Evolutionary conservation across 2,329 filamentous ascomycete species (phyloP), one percentile per base, ranked within the genome.

Genomic region (Botrytis galanthina): DNA sequence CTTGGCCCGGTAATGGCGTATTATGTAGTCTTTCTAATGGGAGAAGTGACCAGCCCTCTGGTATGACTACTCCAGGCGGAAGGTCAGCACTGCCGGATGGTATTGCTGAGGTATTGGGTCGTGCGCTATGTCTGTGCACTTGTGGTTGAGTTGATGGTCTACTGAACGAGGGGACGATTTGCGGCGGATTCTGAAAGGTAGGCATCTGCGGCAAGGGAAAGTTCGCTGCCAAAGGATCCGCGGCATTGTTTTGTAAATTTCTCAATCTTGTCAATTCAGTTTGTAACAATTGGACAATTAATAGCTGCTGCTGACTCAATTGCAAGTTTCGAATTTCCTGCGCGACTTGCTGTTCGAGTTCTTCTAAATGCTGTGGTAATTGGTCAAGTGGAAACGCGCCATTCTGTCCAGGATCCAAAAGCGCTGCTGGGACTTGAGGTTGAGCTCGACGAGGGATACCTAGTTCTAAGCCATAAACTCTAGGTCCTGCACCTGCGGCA

Each of bases 271-370:
- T 84, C 68, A 96, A 81, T 80, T 96, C 93, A 32, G 84, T 83
- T 74, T 92, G 87, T 74, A 96, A 84, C 26, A 89, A 83, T 70
- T 91, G 87, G n/a, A 94, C 84, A n/a, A 88, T 83, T 66, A 89
- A 87, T 7, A 95, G 80, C 80, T 96, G 92, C 48, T 91, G 87
- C 69, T 92, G 88, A 26, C 89, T 88, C 48, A 87, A 79, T 63
- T 90, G 88, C 29, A 95, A 83, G 60, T 83, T 84, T 64, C 88
- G 85, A 48, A 93, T 86, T 79, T 95, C 92, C 72, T 89, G 87
- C 77, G 90, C 85, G 37, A 96, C 85, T 71, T 92, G 88, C 72
- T 90, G 87, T 76, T 94, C 91, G 22, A 93, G 86, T 59, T 90
- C 87, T 48, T 87, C 84, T 48, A 96, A 83, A 72, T 93, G 89